phyloP scores from a whole-genome alignment of 2,329 filamentous ascomycete genomes.

The Penicillium vulpinum region DNA sequence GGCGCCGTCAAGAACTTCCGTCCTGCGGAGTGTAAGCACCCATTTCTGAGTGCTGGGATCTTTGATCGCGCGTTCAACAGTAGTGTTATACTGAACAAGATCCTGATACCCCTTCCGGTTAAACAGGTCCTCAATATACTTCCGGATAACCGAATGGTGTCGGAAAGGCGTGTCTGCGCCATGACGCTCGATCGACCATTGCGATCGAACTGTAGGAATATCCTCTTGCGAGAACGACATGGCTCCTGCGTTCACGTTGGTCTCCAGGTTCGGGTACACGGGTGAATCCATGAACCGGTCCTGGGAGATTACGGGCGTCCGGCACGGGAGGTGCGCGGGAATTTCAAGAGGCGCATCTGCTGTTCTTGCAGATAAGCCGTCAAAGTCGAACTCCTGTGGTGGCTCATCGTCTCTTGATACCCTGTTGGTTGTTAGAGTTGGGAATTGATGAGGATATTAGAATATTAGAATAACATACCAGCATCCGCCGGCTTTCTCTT shows the following conservation, averaged over 20 bases:
- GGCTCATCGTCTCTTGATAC: conserved; percentile 37
- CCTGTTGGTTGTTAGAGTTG: conserved; percentile 18
- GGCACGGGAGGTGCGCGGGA: conserved; percentile 51
- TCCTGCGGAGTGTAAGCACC: conserved; percentile 54
- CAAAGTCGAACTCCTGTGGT: conserved; percentile 48
- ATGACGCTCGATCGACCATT: conserved; percentile 50
- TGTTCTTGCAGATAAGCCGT: conserved; percentile 49
- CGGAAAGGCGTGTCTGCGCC: conserved; percentile 62
- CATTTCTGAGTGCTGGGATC: conserved; percentile 55
- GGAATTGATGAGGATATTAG: not conserved
- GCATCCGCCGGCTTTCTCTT: conserved; percentile 60
- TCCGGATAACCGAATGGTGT: conserved; percentile 58
- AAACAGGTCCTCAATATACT: conserved; percentile 59
- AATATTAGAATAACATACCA: conserved; percentile 49
- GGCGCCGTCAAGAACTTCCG: conserved; percentile 18
- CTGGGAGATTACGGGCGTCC: conserved; percentile 44
- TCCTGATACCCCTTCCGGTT: conserved; percentile 55
- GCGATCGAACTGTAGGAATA: conserved; percentile 49
- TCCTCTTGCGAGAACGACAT: conserved; percentile 63
- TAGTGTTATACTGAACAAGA: conserved; percentile 53
- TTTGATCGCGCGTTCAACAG: conserved; percentile 56
- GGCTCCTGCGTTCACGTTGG: conserved; percentile 59
- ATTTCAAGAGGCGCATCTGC: conserved; percentile 53
- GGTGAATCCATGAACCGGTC: conserved; percentile 59
- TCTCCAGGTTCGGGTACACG: conserved; percentile 65